phyloP scores from a whole-genome alignment of 257 asterid genomes.

The Orobanche coerulescens region DNA sequence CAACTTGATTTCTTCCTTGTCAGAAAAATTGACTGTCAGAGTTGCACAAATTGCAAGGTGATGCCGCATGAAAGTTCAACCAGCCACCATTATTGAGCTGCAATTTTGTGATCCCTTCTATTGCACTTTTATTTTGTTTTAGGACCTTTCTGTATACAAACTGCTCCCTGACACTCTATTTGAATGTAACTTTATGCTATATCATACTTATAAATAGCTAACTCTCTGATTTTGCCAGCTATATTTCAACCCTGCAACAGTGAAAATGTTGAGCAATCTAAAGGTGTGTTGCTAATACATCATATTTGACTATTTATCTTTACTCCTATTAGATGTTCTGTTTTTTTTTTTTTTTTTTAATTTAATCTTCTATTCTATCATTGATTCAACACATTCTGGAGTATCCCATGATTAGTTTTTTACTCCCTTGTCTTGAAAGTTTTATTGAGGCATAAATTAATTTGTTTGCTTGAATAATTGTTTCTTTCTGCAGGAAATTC shows the following conservation, averaged over 20 bases:
- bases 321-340: constrained; percentile 14
- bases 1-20: too few relatives aligned
- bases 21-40: too few relatives aligned
- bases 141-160: not conserved
- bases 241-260: constrained; percentile 96
- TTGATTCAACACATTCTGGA: constrained; percentile 6
- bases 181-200: constrained; percentile 3
- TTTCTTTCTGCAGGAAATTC: not conserved
- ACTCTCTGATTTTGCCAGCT: constrained; percentile 48
- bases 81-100: not conserved
- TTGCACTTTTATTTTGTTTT: not conserved
- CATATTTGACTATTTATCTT: constrained; percentile 15
- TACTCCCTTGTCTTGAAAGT: constrained; percentile 3
- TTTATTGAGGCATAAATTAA: constrained; percentile 9
- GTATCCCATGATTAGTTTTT: constrained; percentile 14
- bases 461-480: constrained; percentile 13
- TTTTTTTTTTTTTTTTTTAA: too few relatives aligned
- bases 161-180: constrained; percentile 4
- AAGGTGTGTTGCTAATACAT: constrained; percentile 50
- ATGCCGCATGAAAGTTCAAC: too few relatives aligned
- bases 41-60: too few relatives aligned
- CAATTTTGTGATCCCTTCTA: not conserved
- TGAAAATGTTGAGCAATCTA: constrained; percentile 97
- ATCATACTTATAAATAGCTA: constrained; percentile 10
- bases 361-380: not conserved